phyloP scores from a whole-genome alignment of 257 asterid genomes.

The Solanum ossicruentum region DNA sequence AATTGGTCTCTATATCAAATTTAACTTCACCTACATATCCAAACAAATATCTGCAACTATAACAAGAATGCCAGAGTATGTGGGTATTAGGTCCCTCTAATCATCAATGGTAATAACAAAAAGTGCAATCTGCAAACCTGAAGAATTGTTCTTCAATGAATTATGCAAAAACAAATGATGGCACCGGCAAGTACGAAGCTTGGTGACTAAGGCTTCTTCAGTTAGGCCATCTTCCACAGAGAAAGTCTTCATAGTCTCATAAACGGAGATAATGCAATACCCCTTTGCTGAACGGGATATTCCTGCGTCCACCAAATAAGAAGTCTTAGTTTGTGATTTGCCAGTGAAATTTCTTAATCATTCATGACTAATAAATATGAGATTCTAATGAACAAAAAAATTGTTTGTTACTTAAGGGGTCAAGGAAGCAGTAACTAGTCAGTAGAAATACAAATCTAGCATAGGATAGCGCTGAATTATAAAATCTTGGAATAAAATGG shows the following conservation, averaged over 20 bases:
- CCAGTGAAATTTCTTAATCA: not conserved
- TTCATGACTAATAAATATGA: not conserved
- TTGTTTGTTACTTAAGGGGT: not conserved
- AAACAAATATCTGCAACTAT: not conserved
- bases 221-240: slow-evolving; percentile 86
- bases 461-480: not conserved
- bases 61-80: not conserved
- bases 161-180: slow-evolving; percentile 82
- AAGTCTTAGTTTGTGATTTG: not conserved
- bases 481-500: not conserved
- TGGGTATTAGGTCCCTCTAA: not conserved
- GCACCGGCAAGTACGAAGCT: slow-evolving; percentile 77
- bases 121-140: slow-evolving; percentile 41
- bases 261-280: slow-evolving; percentile 62
- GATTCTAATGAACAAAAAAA: not conserved
- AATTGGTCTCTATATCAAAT: not conserved
- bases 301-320: slow-evolving; percentile 32
- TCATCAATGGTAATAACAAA: not conserved
- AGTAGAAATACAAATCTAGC: not conserved
- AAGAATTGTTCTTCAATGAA: slow-evolving; percentile 63
- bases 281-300: slow-evolving; percentile 96
- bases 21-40: not conserved
- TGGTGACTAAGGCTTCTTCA: slow-evolving; percentile 91
- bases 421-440: not conserved
- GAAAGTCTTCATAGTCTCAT: slow-evolving; percentile 93